Evolutionary conservation across 1,284 basidiomycete genomes (phyloP).

Genomic region (Leccinum fuscescens): DNA sequence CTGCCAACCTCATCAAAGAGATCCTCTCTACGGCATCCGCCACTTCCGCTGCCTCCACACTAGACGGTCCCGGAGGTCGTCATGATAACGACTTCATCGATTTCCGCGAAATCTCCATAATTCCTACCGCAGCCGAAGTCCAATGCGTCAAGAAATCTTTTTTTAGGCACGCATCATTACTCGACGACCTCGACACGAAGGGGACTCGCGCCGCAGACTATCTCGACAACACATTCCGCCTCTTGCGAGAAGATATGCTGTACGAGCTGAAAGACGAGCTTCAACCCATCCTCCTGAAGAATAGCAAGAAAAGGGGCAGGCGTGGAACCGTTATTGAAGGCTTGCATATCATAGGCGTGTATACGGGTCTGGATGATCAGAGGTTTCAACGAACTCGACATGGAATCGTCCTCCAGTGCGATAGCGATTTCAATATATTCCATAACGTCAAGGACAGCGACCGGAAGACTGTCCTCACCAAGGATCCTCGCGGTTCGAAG

Average conservation of each 20-base stretch:
- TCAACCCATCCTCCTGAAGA: constrained; percentile 41
- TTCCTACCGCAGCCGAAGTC: constrained; percentile 60
- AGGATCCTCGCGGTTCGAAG: constrained; percentile 38
- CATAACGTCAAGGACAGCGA: constrained; percentile 33
- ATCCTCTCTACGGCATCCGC: constrained; percentile 32
- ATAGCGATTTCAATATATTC: constrained; percentile 43
- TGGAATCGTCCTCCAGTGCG: constrained; percentile 46
- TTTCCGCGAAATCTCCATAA: constrained; percentile 55
- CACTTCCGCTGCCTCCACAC: constrained; percentile 18
- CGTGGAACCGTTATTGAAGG: constrained; percentile 44
- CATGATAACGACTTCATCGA: constrained; percentile 65
- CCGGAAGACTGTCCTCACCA: constrained; percentile 38
- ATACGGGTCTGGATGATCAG: constrained; percentile 36
- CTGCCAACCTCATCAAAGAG: constrained; percentile 45
- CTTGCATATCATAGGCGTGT: constrained; percentile 38
- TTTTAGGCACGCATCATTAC: constrained; percentile 39
- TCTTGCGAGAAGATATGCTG: constrained; percentile 66
- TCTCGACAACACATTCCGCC: constrained; percentile 63
- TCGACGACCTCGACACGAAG: constrained; percentile 44
- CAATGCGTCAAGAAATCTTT: constrained; percentile 45
- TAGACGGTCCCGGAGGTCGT: constrained; percentile 51
- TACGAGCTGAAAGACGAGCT: constrained; percentile 62
- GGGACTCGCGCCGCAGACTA: constrained; percentile 43
- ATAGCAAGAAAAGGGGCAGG: constrained; percentile 47
- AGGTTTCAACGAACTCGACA: constrained; percentile 40